Evolutionary conservation across 2,329 filamentous ascomycete species (phyloP), one percentile per base, ranked within the genome.

Genomic region (Didymella segeticola): DNA sequence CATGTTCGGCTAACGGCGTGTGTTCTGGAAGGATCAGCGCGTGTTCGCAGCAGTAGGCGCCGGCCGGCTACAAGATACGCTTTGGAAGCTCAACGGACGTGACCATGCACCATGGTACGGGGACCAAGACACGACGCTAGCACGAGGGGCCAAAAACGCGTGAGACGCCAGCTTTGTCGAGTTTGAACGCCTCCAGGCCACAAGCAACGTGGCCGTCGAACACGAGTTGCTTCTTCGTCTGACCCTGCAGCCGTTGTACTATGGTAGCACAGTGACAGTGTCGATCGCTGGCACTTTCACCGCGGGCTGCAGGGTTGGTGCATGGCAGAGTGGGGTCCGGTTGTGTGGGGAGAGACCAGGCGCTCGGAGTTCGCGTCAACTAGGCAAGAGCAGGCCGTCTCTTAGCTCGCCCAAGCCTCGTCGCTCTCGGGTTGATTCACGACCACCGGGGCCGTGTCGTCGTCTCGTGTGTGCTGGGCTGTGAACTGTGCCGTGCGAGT

Each of bases 31-130:
- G 51, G 51, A 49, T 54, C 51, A 49, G 51, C 51, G 45, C 14
- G 50, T 38, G 51, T 54, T 54, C 41, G 51, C 51, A 54, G 51
- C 51, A 30, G 39, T 54, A 54, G 51, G 38, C 39, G 51, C 51
- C 51, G 51, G n/a, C 38, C 33, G 27, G 45, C 12, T 45, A 45
- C 22, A 23, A 33, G 51, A 49, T 36, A 31, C 45, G 45, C 45
- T 45, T 54, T 43, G 39, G 33, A 53, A 31, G n/a, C n/a, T 43
- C 49, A 22, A 43, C 17, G 20, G 43, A 47, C 43, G 43, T 37
- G 50, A 47, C 39, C 41, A 26, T 19, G n/a, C 41, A 5, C 34
- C 15, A 22, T 37, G 37, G 46, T 37, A 37, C 34, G 20, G 34
- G 34, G 34, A 37, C 33, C 31, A 34, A 17, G n/a, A 34, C 31